phyloP scores from a whole-genome alignment of 768 basidiomycete species.

The Collybia mongolica region DNA sequence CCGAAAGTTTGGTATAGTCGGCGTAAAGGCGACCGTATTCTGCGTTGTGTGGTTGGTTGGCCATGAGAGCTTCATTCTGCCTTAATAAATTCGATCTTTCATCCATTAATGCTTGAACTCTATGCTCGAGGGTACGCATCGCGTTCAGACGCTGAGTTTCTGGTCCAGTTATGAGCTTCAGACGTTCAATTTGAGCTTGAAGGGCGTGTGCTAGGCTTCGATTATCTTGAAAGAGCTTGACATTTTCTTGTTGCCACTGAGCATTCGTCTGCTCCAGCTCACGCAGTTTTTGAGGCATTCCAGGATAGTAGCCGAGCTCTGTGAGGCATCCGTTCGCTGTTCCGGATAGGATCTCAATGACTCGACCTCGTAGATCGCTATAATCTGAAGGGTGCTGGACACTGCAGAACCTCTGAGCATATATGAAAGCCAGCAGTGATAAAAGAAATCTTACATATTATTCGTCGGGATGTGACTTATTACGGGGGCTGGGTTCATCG shows the following conservation, averaged over 20 bases:
- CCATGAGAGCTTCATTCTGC: slow-evolving; percentile 15
- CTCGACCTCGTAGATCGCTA: slow-evolving; percentile 27
- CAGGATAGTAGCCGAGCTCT: slow-evolving; percentile 47
- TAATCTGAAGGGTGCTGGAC: neutral
- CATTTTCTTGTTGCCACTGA: slow-evolving; percentile 33
- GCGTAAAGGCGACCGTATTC: slow-evolving; percentile 16
- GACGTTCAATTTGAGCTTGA: slow-evolving; percentile 16
- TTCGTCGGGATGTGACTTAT: no score
- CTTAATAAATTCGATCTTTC: slow-evolving; percentile 16
- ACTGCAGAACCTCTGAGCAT: no score
- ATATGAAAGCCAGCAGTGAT: no score
- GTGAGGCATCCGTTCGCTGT: slow-evolving; percentile 45
- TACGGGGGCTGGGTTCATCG: no score
- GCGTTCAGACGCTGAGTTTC: slow-evolving; percentile 17
- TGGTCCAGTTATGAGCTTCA: slow-evolving; percentile 14
- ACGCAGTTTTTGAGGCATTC: slow-evolving; percentile 35
- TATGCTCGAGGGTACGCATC: slow-evolving; percentile 20
- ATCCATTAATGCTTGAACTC: slow-evolving; percentile 16
- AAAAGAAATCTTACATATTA: no score
- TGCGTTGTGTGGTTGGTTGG: slow-evolving; percentile 7
- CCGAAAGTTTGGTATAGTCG: slow-evolving; percentile 15
- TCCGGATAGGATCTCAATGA: slow-evolving; percentile 42
- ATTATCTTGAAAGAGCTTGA: slow-evolving; percentile 40
- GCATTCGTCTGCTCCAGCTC: slow-evolving; percentile 29
- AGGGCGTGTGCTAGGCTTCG: slow-evolving; percentile 23